Percentiles rank a stretch among this genome's conserved stretches.
Evolutionary conservation across 106 monocot genomes (phyloP).

Genomic region (Platanthera zijinensis): DNA sequence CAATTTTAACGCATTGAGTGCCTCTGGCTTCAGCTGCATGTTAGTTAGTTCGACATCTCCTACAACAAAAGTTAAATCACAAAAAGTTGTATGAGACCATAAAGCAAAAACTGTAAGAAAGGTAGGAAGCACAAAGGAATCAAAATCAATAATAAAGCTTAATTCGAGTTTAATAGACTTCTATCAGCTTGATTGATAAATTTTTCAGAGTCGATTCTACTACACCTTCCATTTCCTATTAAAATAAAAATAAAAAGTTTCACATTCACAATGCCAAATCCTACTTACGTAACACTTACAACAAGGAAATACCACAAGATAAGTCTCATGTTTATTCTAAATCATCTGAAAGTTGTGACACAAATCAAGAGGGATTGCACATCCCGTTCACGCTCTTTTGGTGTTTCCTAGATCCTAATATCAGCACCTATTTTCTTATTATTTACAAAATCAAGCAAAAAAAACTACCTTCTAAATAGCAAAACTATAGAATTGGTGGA

Average conservation of each 20-base stretch:
- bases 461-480: no score
- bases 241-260: background rate
- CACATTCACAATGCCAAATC: background rate
- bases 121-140: background rate
- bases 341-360: no score
- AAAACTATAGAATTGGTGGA: no score
- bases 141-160: background rate
- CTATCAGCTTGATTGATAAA: background rate
- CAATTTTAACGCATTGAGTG: constrained; percentile 87
- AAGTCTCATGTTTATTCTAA: background rate
- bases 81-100: background rate
- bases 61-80: constrained; percentile 17
- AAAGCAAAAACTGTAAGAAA: background rate
- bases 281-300: background rate
- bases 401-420: no score
- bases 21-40: constrained; percentile 97
- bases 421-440: no score
- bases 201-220: background rate
- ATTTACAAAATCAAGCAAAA: no score
- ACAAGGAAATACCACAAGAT: background rate
- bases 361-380: no score
- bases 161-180: background rate
- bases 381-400: no score
- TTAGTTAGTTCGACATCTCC: constrained; percentile 97
- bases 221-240: background rate